Evolutionary conservation across 2,329 filamentous ascomycete genomes (phyloP), one percentile per base, ranked within the genome.

Genomic region (Apiospora saccharicola): DNA sequence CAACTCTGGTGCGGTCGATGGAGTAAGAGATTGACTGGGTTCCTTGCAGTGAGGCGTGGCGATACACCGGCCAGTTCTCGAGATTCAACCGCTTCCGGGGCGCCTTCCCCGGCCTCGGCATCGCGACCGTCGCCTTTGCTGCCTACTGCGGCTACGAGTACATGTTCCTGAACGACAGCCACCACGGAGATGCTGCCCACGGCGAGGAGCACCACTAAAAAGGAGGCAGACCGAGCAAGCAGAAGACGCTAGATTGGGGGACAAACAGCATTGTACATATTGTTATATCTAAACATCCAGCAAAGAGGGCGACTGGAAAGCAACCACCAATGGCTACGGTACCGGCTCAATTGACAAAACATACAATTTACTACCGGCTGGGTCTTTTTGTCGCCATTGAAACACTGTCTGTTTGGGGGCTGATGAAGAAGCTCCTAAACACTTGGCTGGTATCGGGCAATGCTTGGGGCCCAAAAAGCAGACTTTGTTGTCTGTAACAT

Each of bases 131-230:
- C 73, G 95, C 96, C 67, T 99, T 99, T 83, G 91, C 92, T 69
- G 92, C 87, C 75, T 99, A 99, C 86, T 94, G 95, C 83, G 90
- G 90, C 73, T 97, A 94, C 84, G 96, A 99, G 86, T 90, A 96
- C 83, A 85, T 97, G 71, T 97, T 98, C 83, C 81, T 97, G 77
- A 89, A 92, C 80, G 92, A 95, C 75, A 89, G 92, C 75, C 89
- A 91, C 77, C 90, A 90, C 80, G 85, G 88, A 76, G 85, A 85
- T 74, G 83, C 84, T 73, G 85, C 80, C 53, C 88, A 91, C 75
- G 86, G 84, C 74, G 86, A 90, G 72, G 86, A 79, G 72, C 89
- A 91, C 81, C 90, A 92, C 82, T 91, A 84, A 75, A 71, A 74
- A 26, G 51, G 73, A 61, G 67, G 72, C 22, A 12, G 57, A 67